These are phyloP conservation scores for Heliamphora pulchella DNA, from an alignment of 179 eudicot species.

Conservation along the genomic window DNA sequence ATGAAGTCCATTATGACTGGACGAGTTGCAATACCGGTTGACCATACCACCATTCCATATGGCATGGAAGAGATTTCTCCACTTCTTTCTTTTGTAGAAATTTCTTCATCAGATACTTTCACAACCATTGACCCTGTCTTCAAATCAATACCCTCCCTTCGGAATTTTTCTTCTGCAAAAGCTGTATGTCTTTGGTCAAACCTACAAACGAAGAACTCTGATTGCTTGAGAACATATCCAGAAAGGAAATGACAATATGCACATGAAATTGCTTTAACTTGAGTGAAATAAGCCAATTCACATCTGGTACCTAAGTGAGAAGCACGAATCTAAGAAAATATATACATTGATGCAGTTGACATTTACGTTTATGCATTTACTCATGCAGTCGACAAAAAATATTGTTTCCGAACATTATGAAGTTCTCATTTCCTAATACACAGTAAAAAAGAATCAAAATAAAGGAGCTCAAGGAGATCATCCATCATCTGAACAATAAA, in stretches of 20 bases:
- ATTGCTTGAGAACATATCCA: slow-evolving; percentile 8
- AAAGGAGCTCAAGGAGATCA: background rate
- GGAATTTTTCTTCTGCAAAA: slow-evolving; percentile 87
- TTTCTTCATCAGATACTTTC: slow-evolving; percentile 70
- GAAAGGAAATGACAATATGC: background rate
- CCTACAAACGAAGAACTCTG: slow-evolving; percentile 39
- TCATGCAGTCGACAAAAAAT: background rate
- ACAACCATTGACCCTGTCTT: slow-evolving; percentile 86
- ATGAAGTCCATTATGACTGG: slow-evolving; percentile 79
- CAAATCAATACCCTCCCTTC: slow-evolving; percentile 80
- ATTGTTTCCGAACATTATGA: background rate
- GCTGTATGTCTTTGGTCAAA: slow-evolving; percentile 91
- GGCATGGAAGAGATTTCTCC: slow-evolving; percentile 60
- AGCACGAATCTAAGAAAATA: background rate
- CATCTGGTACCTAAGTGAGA: background rate
- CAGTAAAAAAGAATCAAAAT: background rate
- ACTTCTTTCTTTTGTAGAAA: slow-evolving; percentile 61
- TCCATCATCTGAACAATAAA: background rate
- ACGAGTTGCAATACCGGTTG: slow-evolving; percentile 94
- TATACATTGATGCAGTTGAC: background rate
- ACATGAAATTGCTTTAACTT: background rate
- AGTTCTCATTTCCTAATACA: background rate
- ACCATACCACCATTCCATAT: slow-evolving; percentile 97
- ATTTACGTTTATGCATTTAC: background rate
- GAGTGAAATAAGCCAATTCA: background rate